A percentile compares a stretch with the other conserved stretches of the same genome.
Evolutionary conservation across 371 early-diverging fungal genomes (phyloP).

Genomic region (Fennellomyces sp.): DNA sequence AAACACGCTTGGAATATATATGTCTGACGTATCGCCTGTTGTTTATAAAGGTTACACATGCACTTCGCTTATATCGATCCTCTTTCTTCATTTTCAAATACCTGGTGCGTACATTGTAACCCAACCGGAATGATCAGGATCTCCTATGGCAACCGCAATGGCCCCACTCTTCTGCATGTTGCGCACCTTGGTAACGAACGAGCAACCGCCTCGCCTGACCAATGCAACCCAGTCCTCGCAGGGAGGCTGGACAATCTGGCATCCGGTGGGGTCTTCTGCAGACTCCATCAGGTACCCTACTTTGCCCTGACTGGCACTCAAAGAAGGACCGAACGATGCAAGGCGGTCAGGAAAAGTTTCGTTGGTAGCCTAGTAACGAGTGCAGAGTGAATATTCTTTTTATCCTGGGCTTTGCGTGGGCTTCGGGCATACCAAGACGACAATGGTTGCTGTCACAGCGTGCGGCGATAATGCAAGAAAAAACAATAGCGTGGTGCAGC

Average conservation of each 20-base stretch:
- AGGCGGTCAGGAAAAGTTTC: conserved; percentile 57
- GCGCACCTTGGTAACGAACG: conserved; percentile 86
- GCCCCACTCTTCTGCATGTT: conserved; percentile 89
- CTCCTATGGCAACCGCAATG: conserved; percentile 87
- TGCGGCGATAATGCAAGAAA: conserved; percentile 2
- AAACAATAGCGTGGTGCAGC: background rate
- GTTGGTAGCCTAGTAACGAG: conserved; percentile 49
- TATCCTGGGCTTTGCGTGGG: no score
- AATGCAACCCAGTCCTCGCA: conserved; percentile 77
- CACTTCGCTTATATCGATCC: background rate
- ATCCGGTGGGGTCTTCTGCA: conserved; percentile 35
- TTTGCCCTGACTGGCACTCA: conserved; percentile 55
- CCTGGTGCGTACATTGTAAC: conserved; percentile 91
- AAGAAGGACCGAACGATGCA: conserved; percentile 68
- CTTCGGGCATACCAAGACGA: background rate
- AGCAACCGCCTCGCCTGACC: conserved; percentile 82
- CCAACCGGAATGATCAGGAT: conserved; percentile 65
- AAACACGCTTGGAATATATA: conserved; percentile 80
- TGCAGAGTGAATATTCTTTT: no score
- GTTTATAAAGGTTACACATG: background rate
- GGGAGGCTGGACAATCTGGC: conserved; percentile 34
- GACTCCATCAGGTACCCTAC: conserved; percentile 52
- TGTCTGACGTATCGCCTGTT: conserved; percentile 74
- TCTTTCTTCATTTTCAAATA: conserved; percentile 10
- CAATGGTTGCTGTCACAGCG: conserved; percentile 2